Evolutionary conservation across 306 rosid species (phyloP), one percentile per base, ranked within the genome.

Genomic region (Dryas octopetala): DNA sequence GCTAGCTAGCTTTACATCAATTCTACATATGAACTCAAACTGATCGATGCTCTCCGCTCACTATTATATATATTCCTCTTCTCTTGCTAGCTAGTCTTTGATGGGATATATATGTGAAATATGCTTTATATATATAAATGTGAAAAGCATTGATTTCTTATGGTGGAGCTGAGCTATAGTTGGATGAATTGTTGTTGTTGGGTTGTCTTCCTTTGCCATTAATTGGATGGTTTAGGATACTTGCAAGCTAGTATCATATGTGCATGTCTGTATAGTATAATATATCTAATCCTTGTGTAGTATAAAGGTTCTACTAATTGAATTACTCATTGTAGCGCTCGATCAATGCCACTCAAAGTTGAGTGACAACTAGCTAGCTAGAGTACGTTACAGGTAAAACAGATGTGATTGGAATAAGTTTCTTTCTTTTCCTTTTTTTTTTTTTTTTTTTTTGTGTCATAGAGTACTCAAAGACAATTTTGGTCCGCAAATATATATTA

Each of bases 111-210:
- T 68, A 23, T 68, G 28, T 13, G 77, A 68, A 58, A 52, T 67
- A 60, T 72, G 71, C 61, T 59, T 59, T 44, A 0, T 53, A 32
- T 1, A 32, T 32, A 32, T 32, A 32, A 32, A 1, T 32, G 38
- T 1, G 38, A 32, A 32, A 10, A 70, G 38, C 38, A 63, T 43
- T 74, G 55, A 68, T 32, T 43, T 74, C 50, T 15, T 5, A 17
- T 17, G 59, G 44, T 73, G 73, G 79, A 77, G 73, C 15, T 59
- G 79, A 77, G 73, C 15, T 59, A 65, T 49, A 57, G 62, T 73
- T 68, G 70, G 66, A 47, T 50, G 45, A 67, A 54, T 59, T 9
- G 78, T 41, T 5, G 53, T 28, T 62, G 62, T 41, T 78, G 38
- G 38, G 38, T 32, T 23, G 23, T 74, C 71, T 70, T 45, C 6